phyloP scores from a whole-genome alignment of 2,329 filamentous ascomycete genomes.

The Fusarium sp. region DNA sequence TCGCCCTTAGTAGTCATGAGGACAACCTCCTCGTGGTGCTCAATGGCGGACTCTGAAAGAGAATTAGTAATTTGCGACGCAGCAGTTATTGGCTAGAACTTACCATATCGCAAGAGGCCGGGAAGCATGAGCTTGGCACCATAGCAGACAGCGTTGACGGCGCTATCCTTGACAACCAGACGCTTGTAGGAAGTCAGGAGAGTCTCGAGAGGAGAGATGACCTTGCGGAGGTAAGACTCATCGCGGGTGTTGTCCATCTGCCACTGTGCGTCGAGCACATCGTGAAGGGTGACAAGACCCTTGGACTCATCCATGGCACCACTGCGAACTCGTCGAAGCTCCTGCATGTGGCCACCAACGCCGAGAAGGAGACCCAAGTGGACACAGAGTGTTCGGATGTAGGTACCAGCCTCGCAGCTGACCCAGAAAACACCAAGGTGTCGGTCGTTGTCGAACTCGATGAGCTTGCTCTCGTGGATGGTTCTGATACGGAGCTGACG shows the following conservation, averaged over 20 bases:
- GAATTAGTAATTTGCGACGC: slow-evolving; percentile 47
- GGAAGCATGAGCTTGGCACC: slow-evolving; percentile 99
- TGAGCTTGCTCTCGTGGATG: slow-evolving; percentile 95
- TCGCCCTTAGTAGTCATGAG: slow-evolving; percentile 99
- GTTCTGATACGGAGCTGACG: slow-evolving; percentile 97
- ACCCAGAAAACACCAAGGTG: slow-evolving; percentile 99
- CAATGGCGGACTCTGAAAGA: slow-evolving; percentile 81
- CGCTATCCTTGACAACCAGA: slow-evolving; percentile 88
- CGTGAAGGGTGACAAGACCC: slow-evolving; percentile 90
- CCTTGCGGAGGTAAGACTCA: slow-evolving; percentile 89
- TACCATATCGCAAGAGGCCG: slow-evolving; percentile 90
- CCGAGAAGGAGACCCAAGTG: slow-evolving; percentile 83
- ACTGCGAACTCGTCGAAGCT: slow-evolving; percentile 91
- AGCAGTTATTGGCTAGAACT: slow-evolving; percentile 49
- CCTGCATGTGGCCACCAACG: slow-evolving; percentile 98
- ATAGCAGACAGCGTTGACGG: slow-evolving; percentile 96
- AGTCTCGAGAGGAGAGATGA: slow-evolving; percentile 93
- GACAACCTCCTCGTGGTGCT: slow-evolving; percentile 95
- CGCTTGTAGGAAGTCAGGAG: slow-evolving; percentile 95
- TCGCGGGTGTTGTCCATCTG: slow-evolving; percentile 95
- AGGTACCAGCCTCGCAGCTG: slow-evolving; percentile 96
- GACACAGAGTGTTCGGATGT: slow-evolving; percentile 98
- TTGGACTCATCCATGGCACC: slow-evolving; percentile 95
- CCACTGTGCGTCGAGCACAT: slow-evolving; percentile 93
- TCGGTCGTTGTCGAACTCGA: slow-evolving; percentile 98